Base-by-base conservation (phyloP, 345 rosid species). In the Conringia planisiliqua region DNA sequence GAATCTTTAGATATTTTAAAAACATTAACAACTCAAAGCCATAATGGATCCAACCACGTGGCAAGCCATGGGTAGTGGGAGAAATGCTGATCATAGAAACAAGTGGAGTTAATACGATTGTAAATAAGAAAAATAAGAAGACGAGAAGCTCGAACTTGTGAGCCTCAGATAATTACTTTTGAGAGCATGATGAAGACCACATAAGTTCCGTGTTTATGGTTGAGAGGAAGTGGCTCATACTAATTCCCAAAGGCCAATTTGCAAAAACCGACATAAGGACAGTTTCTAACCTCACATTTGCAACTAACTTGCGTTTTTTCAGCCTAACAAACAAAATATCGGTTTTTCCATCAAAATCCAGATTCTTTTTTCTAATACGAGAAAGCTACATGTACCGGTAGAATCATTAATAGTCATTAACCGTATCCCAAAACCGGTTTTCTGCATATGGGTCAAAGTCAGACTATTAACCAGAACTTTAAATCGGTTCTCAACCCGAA, bases 181-280 rank as follows among this genome's bases (percentile, higher is more conserved):
- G 26, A 50, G 26, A 50, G 52, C 50, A 10, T 59, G 32, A 66
- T 38, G 20, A 42, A 61, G 22, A 68, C 79, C 79, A 76, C 42
- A 76, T 7, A 76, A 76, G 47, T 40, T 50, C 22, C 61, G 79
- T 76, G 74, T 62, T 76, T 16, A 33, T 76, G 79, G 70, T 76
- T 62, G 64, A 68, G 32, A 68, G 9, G 46, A 32, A 62, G 16
- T 76, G 79, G 65, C 74, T 62, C 74, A 42, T 11, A 22, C 63
- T 32, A 29, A 48, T 4, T 68, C 73, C 62, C 69, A 75, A 75
- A 68, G 68, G 73, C 73, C 73, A 67, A 14, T 32, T 7, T 50
- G 62, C 52, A 6, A 9, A 13, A 13, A 47, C 35, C 17, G 62
- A 51, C 63, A 52, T 18, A 13, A 7, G 10, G 43, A 17, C 4